Evolutionary conservation across 202 grass and related monocot species (phyloP), one percentile per base, ranked within the genome.

Genomic region (Saccharum hybrid): DNA sequence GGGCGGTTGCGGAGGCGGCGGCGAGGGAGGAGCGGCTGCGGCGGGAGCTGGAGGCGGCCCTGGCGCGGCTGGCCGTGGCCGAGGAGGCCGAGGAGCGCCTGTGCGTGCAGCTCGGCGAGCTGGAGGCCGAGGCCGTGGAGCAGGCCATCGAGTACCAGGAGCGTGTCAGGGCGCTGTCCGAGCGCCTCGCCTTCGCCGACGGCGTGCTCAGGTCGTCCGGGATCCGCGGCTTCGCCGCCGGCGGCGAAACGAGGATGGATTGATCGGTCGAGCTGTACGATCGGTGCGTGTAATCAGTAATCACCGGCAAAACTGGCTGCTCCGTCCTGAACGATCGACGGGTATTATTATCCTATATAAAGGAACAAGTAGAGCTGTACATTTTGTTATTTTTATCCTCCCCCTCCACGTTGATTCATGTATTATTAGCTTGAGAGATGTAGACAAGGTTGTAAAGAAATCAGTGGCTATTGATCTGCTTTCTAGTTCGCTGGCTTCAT

Each of bases 21-120:
- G 86, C 52, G 49, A 76, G 90, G 84, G 93, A 96, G 77, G 84
- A 87, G 30, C 82, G 59, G 84, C 83, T 87, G 68, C 63, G 76
- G 72, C 75, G 56, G 42, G 85, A 94, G 94, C 89, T 94, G 73
- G 85, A 94, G 80, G 74, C 72, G 23, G 90, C 91, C 9, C 85
- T 90, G 8, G 77, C 65, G 57, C 56, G 83, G 82, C 72, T 92
- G 70, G 84, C 82, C 14, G 81, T 90, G 16, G 54, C 90, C 15
- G 91, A 97, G 85, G 94, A 94, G 82, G 94, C 83, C 67, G 91
- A 97, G 89, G 94, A 97, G 83, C 76, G 85, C 31, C 87, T 97
- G 34, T 94, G 94, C 79, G 86, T 83, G 77, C 79, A 97, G 87
- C 88, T 97, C 68, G 91, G 86, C 30, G 94, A 97, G 85, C 87